phyloP scores from a whole-genome alignment of 371 early-diverging fungal species.

The Circinella umbellata region DNA sequence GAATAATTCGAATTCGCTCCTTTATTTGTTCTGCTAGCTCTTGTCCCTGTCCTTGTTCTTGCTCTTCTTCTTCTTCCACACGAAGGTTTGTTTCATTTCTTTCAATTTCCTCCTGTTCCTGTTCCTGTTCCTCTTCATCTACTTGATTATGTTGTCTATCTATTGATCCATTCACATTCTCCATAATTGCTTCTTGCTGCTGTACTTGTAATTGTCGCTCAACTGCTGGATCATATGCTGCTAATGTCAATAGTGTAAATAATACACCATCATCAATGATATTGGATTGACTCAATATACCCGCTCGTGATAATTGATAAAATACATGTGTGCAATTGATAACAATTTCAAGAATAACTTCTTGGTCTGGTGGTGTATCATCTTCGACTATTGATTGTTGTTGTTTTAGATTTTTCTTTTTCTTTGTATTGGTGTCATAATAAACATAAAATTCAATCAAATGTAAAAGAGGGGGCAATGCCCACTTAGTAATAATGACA shows the following conservation, averaged over 20 bases:
- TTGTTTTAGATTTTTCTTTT: constrained; percentile 14
- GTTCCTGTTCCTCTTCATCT: constrained; percentile 6
- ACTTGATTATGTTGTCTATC: not conserved
- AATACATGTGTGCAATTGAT: constrained; percentile 51
- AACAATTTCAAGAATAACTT: constrained; percentile 37
- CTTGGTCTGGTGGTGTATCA: constrained; percentile 20
- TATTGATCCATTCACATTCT: too few species aligned
- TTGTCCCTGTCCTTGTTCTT: not conserved
- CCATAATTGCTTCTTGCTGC: too few species aligned
- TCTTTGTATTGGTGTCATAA: constrained; percentile 11
- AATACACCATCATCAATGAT: constrained; percentile 46
- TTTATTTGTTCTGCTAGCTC: constrained; percentile 23
- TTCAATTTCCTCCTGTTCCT: not conserved
- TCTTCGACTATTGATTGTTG: constrained; percentile 4
- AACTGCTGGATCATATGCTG: constrained; percentile 30
- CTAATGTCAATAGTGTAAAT: constrained; percentile 34
- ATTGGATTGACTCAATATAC: constrained; percentile 46
- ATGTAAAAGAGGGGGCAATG: constrained; percentile 45
- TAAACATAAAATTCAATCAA: constrained; percentile 37
- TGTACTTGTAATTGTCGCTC: not conserved
- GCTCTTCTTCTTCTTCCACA: not conserved
- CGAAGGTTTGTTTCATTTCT: not conserved
- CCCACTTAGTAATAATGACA: constrained; percentile 58
- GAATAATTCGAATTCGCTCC: constrained; percentile 37
- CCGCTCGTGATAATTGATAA: constrained; percentile 49